Base-by-base conservation (phyloP, 2,329 filamentous ascomycete genomes). In the Phaeoacremonium minimum region DNA sequence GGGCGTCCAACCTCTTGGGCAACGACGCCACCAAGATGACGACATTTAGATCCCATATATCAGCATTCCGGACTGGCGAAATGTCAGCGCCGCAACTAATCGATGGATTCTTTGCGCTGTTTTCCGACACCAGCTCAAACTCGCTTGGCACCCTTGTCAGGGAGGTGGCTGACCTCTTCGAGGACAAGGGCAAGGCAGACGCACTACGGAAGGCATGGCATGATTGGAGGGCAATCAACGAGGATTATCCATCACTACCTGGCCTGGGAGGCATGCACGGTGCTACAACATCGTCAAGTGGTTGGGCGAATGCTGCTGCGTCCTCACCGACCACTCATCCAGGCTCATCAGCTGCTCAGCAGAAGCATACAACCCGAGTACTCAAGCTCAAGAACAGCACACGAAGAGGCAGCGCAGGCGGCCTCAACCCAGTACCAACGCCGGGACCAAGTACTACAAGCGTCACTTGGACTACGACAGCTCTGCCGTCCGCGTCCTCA, bases 151-250 rank as follows among this genome's bases (percentile, higher is more conserved):
- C 90, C 17, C 73, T 98, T 1, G 77, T 97, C 44, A 86, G 91
- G 43, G 93, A 98, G 56, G 76, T 96, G 4, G 86, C 91, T 5
- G 91, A 97, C 35, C 79, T 98, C 9, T 97, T 93, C 50, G 91
- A 98, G 49, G 84, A 94, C 48, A 74, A 83, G 33, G 56, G 60
- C 14, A 95, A 95, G 56, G 80, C 80, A 2, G 81, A 84, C 35
- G 72, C 69, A 1, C 66, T 98, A 4, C 76, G 89, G 17, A 84
- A 84, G 50, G 87, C 90, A 2, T 96, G 91, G 89, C 87, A 88
- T 49, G 87, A 95, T 61, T 96, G 91, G 87, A 87, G 87, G 32
- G 89, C 89, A 26, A 93, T 95, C 63, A 94, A 95, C 47, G 90
- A 96, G 60, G 90, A 96, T 57, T 97, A 96, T 49, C 91, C 91